These are phyloP conservation scores for Leishmania braziliensis DNA, from an alignment of 208 protist species.

Conservation along the genomic window DNA sequence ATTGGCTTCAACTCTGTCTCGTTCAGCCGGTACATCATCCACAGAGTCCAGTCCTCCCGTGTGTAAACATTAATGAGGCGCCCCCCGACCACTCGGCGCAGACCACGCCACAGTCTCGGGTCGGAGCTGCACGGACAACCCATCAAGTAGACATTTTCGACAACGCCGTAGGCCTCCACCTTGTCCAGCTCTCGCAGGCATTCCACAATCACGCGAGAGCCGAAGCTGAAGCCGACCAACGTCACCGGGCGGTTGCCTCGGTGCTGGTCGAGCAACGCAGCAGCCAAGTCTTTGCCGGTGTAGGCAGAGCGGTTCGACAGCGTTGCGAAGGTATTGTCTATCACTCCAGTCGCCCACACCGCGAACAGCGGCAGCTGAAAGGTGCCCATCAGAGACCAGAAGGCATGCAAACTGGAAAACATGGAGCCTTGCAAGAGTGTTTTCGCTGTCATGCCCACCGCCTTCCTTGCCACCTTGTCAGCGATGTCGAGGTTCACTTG, in stretches of 20 bases:
- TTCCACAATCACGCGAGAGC: conserved; percentile 79
- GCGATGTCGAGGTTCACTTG: conserved; percentile 52
- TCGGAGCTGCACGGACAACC: conserved; percentile 68
- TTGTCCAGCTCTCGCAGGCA: conserved; percentile 74
- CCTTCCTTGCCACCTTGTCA: conserved; percentile 40
- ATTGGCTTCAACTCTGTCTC: conserved; percentile 74
- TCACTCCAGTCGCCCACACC: conserved; percentile 74
- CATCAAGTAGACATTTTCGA: conserved; percentile 89
- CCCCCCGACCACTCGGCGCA: conserved; percentile 80
- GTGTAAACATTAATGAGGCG: conserved; percentile 90
- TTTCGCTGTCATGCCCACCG: conserved; percentile 40
- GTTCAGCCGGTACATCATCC: conserved; percentile 79
- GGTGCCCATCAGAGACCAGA: conserved; percentile 63
- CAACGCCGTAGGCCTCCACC: conserved; percentile 57
- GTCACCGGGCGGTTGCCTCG: conserved; percentile 84
- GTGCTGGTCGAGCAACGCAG: conserved; percentile 56
- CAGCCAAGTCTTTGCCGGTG: conserved; percentile 81
- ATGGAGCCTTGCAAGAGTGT: conserved; percentile 57
- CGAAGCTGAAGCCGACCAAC: conserved; percentile 89
- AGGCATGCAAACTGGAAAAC: conserved; percentile 72
- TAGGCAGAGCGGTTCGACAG: conserved; percentile 72
- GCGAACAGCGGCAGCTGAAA: conserved; percentile 77
- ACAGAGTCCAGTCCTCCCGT: conserved; percentile 81
- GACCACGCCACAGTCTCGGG: conserved; percentile 47
- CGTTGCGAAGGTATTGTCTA: conserved; percentile 87